Conservation (phyloP, 768 basidiomycete genomes). For the Hericium rajendrae region DNA sequence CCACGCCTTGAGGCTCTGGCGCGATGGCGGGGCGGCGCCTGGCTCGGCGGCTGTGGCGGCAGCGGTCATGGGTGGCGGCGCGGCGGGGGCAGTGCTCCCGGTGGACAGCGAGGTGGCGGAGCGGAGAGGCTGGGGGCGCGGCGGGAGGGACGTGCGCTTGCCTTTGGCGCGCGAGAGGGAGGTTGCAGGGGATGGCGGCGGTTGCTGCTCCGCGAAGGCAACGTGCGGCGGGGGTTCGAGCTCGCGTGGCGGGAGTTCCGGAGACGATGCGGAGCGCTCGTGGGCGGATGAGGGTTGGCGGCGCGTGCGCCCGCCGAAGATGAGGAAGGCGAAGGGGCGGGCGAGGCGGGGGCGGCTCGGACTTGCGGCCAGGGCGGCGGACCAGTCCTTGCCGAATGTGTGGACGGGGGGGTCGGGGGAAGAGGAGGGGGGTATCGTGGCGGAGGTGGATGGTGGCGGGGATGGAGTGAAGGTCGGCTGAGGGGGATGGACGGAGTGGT, state of each 20-base stretch:
- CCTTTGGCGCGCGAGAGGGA: background rate
- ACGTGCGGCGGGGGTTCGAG: background rate
- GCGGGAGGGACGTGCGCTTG: background rate
- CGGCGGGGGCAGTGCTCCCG: background rate
- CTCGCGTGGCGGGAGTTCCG: background rate
- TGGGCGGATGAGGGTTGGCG: background rate
- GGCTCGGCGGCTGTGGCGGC: background rate
- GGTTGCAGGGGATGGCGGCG: background rate
- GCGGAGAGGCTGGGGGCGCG: background rate
- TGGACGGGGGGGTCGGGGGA: background rate
- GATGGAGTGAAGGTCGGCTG: background rate
- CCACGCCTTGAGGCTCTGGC: constrained; percentile 56
- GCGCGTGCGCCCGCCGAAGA: background rate
- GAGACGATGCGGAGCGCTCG: background rate
- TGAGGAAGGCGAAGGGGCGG: background rate
- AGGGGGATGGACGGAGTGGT: background rate
- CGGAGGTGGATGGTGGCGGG: background rate
- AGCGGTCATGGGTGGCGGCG: background rate
- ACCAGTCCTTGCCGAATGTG: background rate
- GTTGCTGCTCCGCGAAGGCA: background rate
- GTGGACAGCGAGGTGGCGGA: background rate
- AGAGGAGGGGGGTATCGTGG: background rate
- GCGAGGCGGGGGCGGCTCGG: background rate
- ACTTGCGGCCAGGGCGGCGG: background rate
- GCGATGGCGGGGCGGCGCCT: background rate